Conservation (phyloP, 1,139 yeast genomes). For the Zygosaccharomyces pseudobailii region DNA sequence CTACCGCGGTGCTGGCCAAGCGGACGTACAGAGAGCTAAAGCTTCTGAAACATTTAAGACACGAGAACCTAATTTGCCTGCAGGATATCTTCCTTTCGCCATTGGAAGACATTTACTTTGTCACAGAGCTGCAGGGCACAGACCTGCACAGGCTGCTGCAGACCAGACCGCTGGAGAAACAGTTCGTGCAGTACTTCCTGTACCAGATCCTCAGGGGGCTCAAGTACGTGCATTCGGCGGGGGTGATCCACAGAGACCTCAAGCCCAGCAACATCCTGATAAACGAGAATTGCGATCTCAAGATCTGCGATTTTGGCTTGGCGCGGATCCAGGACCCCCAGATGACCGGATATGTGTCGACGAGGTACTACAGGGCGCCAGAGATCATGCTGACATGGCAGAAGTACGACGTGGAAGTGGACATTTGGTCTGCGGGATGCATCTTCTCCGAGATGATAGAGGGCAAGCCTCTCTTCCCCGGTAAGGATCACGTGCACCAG, state of each 20-base stretch:
- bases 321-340: constrained; percentile 98
- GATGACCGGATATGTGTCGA: constrained; percentile 97
- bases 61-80: constrained; percentile 87
- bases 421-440: constrained; percentile 99
- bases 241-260: constrained; percentile 92
- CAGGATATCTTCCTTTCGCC: constrained; percentile 95
- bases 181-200: constrained; percentile 91
- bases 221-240: constrained; percentile 94
- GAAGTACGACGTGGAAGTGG: constrained; percentile 97
- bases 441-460: constrained; percentile 98
- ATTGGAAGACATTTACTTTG: constrained; percentile 92
- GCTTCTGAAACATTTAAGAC: constrained; percentile 85
- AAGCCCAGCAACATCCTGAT: constrained; percentile 90
- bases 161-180: constrained; percentile 90
- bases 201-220: constrained; percentile 92
- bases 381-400: constrained; percentile 99
- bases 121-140: constrained; percentile 94
- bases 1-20: constrained; percentile 90
- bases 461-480: constrained; percentile 98
- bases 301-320: constrained; percentile 94
- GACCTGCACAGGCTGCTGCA: constrained; percentile 88
- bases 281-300: constrained; percentile 92
- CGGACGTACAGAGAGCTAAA: constrained; percentile 95
- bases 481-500: constrained; percentile 97
- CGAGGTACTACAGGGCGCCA: constrained; percentile 96